Evolutionary conservation across 495 filamentous ascomycete species (phyloP), one percentile per base, ranked within the genome.

Genomic region (Cercophora samala): DNA sequence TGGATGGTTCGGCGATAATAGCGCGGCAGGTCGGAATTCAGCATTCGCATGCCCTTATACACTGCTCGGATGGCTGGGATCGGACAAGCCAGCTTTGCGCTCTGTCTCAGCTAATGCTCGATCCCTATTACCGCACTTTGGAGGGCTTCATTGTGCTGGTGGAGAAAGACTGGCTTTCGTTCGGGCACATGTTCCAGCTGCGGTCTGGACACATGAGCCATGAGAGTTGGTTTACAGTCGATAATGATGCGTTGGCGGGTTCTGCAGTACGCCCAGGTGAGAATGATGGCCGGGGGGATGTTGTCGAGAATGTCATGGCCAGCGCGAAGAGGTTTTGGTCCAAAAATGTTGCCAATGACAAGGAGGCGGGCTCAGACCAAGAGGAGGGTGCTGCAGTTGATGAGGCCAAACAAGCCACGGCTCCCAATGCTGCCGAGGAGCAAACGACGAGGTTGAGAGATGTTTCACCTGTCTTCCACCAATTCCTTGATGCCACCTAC

Each of bases 21-120:
- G 89, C 94, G 23, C 85, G 91, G 46, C 92, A 96, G 72, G 89
- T 99, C 61, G 95, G 91, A 25, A 87, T 98, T 29, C 89, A 91
- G 63, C 94, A 97, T 72, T 95, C 92, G 13, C 93, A 99, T 77
- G 95, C 96, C 11, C 82, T 99, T 55, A 97, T 99, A 46, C 95
- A 99, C 75, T 99, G 95, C 74, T 98, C 95, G 2, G 95, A 99
- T 78, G 95, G 95, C 21, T 99, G 95, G 95, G 95, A 99, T 75
- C 89, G 95, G 29, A 99, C 95, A 13, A 92, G 92, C 72, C 95
- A 99, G 78, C 84, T 99, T 25, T 94, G 94, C 74, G 92, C 93
- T n/a, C 78, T 99, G 56, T 89, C 92, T 68, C 93, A 99, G 77
- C 81, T 99, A 53, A 94, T 95, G 76, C 84, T 99, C 4, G 95